Evolutionary conservation across 148 eudicot genomes (phyloP).

Genomic region (Tetragonia tetragonoides): DNA sequence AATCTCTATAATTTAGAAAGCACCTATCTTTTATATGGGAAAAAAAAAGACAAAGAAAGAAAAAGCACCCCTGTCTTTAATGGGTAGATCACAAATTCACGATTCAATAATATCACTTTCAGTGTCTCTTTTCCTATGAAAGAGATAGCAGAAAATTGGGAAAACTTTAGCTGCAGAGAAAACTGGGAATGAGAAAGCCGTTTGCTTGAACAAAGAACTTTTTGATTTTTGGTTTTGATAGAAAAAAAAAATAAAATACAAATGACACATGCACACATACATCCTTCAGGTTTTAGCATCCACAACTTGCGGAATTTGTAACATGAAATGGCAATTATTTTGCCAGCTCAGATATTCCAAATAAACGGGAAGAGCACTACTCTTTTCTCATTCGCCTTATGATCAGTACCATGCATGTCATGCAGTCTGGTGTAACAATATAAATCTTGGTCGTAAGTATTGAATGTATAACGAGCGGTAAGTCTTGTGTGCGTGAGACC

Average conservation of each 20-base stretch:
- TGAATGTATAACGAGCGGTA: no score
- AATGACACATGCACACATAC: background rate
- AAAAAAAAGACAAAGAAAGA: background rate
- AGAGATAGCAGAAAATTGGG: no score
- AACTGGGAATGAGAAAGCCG: background rate
- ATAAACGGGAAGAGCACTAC: no score
- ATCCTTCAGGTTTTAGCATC: background rate
- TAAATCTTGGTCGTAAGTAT: no score
- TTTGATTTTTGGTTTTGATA: background rate
- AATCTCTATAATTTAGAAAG: background rate
- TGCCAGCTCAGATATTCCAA: no score
- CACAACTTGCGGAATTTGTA: no score
- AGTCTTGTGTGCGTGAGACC: no score
- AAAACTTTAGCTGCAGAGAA: background rate
- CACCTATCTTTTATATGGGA: background rate
- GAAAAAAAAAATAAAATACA: background rate
- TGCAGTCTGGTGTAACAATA: no score
- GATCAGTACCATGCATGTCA: no score
- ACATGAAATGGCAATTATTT: no score
- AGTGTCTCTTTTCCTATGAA: no score
- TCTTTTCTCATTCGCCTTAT: no score
- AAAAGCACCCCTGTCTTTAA: background rate
- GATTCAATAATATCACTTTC: background rate
- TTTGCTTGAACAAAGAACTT: background rate
- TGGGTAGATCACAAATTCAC: slow-evolving; percentile 1